Conservation (phyloP, 495 filamentous ascomycete genomes). For the Amphirosellinia nigrospora region DNA sequence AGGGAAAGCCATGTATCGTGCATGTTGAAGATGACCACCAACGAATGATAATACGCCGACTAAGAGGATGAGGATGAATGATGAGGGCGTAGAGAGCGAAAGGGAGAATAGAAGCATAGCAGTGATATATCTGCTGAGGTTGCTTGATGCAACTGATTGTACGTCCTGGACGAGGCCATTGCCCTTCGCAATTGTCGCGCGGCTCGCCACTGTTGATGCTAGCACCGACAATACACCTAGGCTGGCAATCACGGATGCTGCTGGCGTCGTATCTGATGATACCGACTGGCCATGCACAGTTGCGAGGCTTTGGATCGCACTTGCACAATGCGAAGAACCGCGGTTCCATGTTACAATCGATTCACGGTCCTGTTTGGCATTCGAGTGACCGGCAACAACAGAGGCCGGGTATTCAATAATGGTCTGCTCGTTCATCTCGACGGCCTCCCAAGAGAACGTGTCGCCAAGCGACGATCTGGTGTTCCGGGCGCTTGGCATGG, state of each 20-base stretch:
- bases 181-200: neutral
- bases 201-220: neutral
- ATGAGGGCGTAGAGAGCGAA: neutral
- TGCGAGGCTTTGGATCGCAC: neutral
- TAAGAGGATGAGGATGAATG: neutral
- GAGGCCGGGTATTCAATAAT: neutral
- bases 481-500: neutral
- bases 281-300: neutral
- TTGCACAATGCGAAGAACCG: neutral
- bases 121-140: neutral
- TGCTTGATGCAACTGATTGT: neutral
- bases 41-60: neutral
- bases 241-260: neutral
- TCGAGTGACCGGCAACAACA: too few species aligned
- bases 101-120: slow-evolving; percentile 5
- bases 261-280: neutral
- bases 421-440: neutral
- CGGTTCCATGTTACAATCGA: neutral
- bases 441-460: neutral
- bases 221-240: neutral
- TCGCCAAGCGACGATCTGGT: neutral
- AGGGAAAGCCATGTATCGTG: neutral
- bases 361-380: neutral
- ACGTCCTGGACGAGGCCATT: neutral
- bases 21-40: neutral